These are phyloP conservation scores for Candida jianshihensis DNA, from an alignment of 805 yeast species.

Conservation along the genomic window DNA sequence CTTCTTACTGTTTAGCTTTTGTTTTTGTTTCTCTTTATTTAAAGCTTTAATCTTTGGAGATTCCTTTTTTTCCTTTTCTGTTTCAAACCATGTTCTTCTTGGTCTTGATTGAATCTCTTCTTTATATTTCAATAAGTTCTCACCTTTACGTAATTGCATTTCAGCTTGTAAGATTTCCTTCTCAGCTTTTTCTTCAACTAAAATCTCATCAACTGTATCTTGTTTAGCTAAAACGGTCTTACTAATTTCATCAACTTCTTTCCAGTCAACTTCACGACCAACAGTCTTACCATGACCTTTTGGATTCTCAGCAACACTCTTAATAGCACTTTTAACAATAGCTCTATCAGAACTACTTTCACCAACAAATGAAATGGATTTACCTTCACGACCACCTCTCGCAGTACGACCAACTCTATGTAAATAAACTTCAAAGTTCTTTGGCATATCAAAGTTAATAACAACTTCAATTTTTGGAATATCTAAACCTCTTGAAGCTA, in stretches of 20 bases:
- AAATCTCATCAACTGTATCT: slow-evolving; percentile 62
- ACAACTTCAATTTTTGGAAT: slow-evolving; percentile 96
- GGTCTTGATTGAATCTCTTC: slow-evolving; percentile 86
- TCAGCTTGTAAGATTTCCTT: slow-evolving; percentile 86
- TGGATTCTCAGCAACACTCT: slow-evolving; percentile 44
- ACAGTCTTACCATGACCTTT: slow-evolving; percentile 52
- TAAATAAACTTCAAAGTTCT: slow-evolving; percentile 80
- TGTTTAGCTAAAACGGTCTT: slow-evolving; percentile 52
- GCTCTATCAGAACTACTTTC: slow-evolving; percentile 81
- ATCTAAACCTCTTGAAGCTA: slow-evolving; percentile 99
- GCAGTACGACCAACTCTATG: slow-evolving; percentile 99
- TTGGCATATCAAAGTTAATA: slow-evolving; percentile 93
- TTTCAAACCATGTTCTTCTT: slow-evolving; percentile 94
- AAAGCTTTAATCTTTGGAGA: slow-evolving; percentile 22
- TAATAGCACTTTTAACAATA: slow-evolving; percentile 87
- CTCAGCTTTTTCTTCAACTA: slow-evolving; percentile 82
- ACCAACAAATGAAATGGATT: slow-evolving; percentile 88
- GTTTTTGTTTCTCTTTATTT: slow-evolving; percentile 27
- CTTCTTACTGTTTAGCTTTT: slow-evolving; percentile 56
- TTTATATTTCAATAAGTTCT: slow-evolving; percentile 71
- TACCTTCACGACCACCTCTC: slow-evolving; percentile 97
- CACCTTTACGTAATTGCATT: slow-evolving; percentile 81
- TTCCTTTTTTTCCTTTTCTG: slow-evolving; percentile 35
- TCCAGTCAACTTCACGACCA: slow-evolving; percentile 93
- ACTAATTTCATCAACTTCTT: slow-evolving; percentile 63